A percentile compares a stretch with the other conserved stretches of the same genome.
phyloP scores from a whole-genome alignment of 257 asterid species.

The Apocynum venetum region DNA sequence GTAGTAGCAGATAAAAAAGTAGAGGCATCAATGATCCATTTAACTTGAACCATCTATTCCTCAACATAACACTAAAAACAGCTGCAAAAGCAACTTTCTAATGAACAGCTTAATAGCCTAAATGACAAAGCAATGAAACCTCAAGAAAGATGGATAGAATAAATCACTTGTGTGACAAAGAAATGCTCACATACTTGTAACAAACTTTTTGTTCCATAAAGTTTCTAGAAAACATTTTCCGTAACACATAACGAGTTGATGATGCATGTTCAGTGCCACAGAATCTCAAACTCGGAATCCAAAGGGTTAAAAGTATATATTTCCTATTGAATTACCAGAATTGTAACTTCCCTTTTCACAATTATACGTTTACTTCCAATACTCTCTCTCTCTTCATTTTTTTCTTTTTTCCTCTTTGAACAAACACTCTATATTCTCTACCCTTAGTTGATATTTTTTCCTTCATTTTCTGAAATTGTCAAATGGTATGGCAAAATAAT shows the following conservation, averaged over 20 bases:
- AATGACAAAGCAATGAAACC: not conserved
- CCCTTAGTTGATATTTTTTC: not conserved
- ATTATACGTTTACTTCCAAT: not conserved
- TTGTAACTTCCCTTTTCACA: not conserved
- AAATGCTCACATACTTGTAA: not conserved
- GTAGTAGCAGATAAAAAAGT: constrained; percentile 25
- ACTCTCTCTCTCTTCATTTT: too few species aligned
- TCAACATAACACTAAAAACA: not conserved
- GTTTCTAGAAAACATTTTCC: not conserved
- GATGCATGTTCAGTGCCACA: not conserved
- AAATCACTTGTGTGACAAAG: not conserved
- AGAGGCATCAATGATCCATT: constrained; percentile 12
- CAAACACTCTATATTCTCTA: not conserved
- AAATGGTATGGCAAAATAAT: not conserved
- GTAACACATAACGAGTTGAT: not conserved
- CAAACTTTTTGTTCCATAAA: not conserved
- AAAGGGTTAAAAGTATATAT: not conserved
- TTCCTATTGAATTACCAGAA: not conserved
- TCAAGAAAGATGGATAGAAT: not conserved
- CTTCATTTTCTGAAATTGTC: not conserved
- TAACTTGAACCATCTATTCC: constrained; percentile 13
- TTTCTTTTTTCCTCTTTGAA: not conserved
- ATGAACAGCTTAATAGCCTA: not conserved
- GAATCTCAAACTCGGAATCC: not conserved
- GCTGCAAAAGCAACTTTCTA: not conserved